Evolutionary conservation across 108 stramenopile species (phyloP), one percentile per base, ranked within the genome.

Genomic region (Nitzschia putrida): DNA sequence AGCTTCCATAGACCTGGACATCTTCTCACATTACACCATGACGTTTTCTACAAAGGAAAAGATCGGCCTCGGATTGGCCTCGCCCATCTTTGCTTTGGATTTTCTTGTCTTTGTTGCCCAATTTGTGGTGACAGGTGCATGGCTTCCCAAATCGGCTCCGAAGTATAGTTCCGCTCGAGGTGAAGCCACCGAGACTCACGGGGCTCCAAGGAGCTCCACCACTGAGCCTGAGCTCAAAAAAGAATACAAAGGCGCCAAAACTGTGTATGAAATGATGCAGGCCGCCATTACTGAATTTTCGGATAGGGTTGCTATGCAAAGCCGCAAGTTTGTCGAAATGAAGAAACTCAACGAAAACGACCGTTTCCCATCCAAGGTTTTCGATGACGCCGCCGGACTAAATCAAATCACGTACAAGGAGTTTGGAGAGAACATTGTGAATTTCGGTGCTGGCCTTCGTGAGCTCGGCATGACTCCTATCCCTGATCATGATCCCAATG

Each of bases 401-500:
- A 26, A 40, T 8, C 34, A 34, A 13, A 58, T 69, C 22, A 74
- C 73, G 6, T 74, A 68, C 57, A n/a, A 25, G 45, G 39, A 74
- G 38, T 11, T 74, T 39, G 66, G 66, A 10, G 44, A 57, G 12
- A 74, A 34, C 8, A 8, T 53, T 22, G 9, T 38, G 12, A 68
- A 68, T 9, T 74, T 74, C 61, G 73, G 73, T n/a, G 42, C 54
- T 13, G 73, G 50, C 26, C 47, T 74, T 13, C 66, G 73, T 42
- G 66, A 40, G 18, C 18, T 53, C 29, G 73, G 73, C 13, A 74
- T 74, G 73, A 29, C 7, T 21, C 43, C 73, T 51, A 64, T 52
- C 18, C 73, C 66, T 22, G 18, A 41, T 7, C 49, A 68, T 49
- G 57, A 60, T 9, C 51, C 49, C 29, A 24, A 69, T 12, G 29